A percentile compares a stretch with the other conserved stretches of the same genome.
Evolutionary conservation across 1,284 basidiomycete genomes (phyloP).

Genomic region (Moesziomyces globuligerus): DNA sequence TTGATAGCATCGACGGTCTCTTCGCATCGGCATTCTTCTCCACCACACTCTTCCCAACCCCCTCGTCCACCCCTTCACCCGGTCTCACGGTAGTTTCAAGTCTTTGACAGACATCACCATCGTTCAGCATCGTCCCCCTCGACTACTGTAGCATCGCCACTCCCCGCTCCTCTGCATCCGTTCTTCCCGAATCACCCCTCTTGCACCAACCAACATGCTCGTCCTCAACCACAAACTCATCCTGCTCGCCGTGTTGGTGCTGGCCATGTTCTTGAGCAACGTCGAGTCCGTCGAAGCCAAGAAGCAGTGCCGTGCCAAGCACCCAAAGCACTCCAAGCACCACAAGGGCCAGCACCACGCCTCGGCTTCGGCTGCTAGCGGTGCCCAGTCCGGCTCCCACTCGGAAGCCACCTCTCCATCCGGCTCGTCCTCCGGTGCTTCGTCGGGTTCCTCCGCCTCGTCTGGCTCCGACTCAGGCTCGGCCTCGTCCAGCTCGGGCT

Average conservation of each 20-base stretch:
- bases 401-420: slow-evolving; percentile 6
- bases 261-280: slow-evolving; percentile 26
- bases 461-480: slow-evolving; percentile 15
- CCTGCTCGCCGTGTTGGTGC: slow-evolving; percentile 34
- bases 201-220: slow-evolving; percentile 21
- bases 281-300: slow-evolving; percentile 28
- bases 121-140: slow-evolving; percentile 21
- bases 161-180: background rate
- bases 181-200: background rate
- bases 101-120: slow-evolving; percentile 48
- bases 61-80: background rate
- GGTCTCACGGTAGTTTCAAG: slow-evolving; percentile 21
- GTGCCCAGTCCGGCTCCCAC: slow-evolving; percentile 4
- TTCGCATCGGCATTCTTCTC: slow-evolving; percentile 1
- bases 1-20: slow-evolving; percentile 34
- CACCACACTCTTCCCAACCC: no score
- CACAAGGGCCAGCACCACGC: slow-evolving; percentile 9
- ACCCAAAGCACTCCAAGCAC: slow-evolving; percentile 19
- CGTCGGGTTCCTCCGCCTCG: slow-evolving; percentile 3
- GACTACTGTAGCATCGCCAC: slow-evolving; percentile 31
- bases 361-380: slow-evolving; percentile 1
- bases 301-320: slow-evolving; percentile 38
- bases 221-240: slow-evolving; percentile 41
- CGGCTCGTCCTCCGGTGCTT: slow-evolving; percentile 8
- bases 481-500: slow-evolving; percentile 9